phyloP scores from a whole-genome alignment of 1,284 basidiomycete species.

The Cutaneotrichosporon spelunceum region DNA sequence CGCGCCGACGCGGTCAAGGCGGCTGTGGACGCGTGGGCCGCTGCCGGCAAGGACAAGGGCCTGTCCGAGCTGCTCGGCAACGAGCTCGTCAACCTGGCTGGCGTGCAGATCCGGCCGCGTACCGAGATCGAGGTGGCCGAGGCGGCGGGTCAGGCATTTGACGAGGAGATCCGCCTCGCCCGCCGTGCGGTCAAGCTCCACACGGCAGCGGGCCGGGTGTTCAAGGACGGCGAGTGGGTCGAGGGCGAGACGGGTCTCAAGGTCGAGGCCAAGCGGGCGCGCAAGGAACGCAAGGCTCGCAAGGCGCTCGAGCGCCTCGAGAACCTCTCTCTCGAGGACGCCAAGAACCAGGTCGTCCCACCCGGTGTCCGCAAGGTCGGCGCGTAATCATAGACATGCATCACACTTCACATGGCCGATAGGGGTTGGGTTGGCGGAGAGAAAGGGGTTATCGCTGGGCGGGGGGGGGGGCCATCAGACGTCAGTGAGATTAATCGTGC shows the following conservation, averaged over 20 bases:
- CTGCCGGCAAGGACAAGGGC: conserved; percentile 38
- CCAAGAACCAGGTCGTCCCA: conserved; percentile 39
- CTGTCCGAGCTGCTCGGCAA: conserved; percentile 29
- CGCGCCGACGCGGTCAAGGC: conserved; percentile 21
- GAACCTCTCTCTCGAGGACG: conserved; percentile 21
- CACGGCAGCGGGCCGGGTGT: conserved; percentile 25
- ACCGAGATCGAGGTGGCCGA: conserved; percentile 47
- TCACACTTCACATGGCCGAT: neutral
- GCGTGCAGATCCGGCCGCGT: conserved; percentile 36
- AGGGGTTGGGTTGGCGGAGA: neutral
- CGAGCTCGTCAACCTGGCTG: conserved; percentile 36
- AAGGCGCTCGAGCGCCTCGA: conserved; percentile 19
- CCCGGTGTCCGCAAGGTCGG: conserved; percentile 6
- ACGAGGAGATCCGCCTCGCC: conserved; percentile 25
- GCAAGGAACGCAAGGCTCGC: conserved; percentile 20
- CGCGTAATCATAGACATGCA: conserved; percentile 6
- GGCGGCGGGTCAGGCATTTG: conserved; percentile 36
- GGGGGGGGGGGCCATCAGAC: no score
- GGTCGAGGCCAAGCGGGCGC: conserved; percentile 10
- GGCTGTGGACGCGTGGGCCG: conserved; percentile 41
- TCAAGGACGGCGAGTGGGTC: conserved; percentile 28
- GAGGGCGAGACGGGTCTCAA: conserved; percentile 24
- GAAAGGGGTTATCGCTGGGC: no score
- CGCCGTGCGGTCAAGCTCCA: conserved; percentile 26
- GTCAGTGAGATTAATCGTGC: no score